Conservation (phyloP, 805 yeast genomes). For the Metschnikowia lachancei region DNA sequence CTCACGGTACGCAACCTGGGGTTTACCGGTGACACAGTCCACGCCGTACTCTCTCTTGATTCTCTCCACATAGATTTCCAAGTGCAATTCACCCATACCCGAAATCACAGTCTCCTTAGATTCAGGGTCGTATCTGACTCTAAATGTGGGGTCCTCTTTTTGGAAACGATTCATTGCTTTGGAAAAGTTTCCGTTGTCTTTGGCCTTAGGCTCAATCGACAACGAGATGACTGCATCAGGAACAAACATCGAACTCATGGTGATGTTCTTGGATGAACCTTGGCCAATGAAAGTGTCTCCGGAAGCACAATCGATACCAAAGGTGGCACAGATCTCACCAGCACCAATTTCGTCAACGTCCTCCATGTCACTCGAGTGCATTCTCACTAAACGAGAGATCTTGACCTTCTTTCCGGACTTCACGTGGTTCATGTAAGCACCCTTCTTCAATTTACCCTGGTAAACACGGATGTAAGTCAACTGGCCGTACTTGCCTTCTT, state of each 20-base stretch:
- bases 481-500: constrained; percentile 98
- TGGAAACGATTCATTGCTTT: constrained; percentile 97
- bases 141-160: constrained; percentile 97
- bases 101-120: constrained; percentile 92
- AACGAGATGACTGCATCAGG: constrained; percentile 98
- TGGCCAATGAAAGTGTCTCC: constrained; percentile 97
- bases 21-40: constrained; percentile 93
- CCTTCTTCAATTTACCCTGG: constrained; percentile 92
- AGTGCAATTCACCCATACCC: constrained; percentile 97
- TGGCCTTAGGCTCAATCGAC: constrained; percentile 82
- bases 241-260: constrained; percentile 98
- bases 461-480: constrained; percentile 94
- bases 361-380: constrained; percentile 99
- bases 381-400: constrained; percentile 90
- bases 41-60: constrained; percentile 97
- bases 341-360: constrained; percentile 94
- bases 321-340: constrained; percentile 99
- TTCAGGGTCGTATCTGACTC: constrained; percentile 86
- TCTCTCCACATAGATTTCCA: constrained; percentile 97
- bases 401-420: constrained; percentile 92
- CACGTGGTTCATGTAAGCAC: constrained; percentile 81
- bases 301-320: constrained; percentile 97
- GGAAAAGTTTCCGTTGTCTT: constrained; percentile 84
- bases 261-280: constrained; percentile 53
- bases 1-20: constrained; percentile 97